Evolutionary conservation across 164 flowering plant genomes (phyloP).

Genomic region (Pachysandra terminalis): DNA sequence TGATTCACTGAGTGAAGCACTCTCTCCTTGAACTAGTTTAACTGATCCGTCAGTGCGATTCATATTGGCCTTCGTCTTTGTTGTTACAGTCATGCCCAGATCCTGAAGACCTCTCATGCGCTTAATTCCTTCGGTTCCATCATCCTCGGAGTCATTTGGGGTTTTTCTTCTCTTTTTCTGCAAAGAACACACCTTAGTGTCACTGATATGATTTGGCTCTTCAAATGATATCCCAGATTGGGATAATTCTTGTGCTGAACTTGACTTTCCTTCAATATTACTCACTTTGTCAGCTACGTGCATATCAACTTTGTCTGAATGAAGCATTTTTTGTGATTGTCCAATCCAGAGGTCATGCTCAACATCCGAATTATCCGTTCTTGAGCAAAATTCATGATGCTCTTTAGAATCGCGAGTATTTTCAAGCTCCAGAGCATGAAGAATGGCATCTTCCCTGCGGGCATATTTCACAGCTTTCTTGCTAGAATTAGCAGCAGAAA

Average conservation of each 20-base stretch:
- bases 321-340: conserved; percentile 23
- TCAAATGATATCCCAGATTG: conserved; percentile 62
- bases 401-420: conserved; percentile 35
- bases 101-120: conserved; percentile 93
- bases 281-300: conserved; percentile 28
- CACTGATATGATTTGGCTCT: conserved; percentile 37
- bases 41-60: conserved; percentile 26
- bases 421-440: conserved; percentile 86
- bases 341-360: conserved; percentile 21
- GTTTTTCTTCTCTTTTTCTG: conserved; percentile 50
- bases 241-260: conserved; percentile 52
- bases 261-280: conserved; percentile 34
- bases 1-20: conserved; percentile 24
- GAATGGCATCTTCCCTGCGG: conserved; percentile 84
- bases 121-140: conserved; percentile 67
- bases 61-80: conserved; percentile 22
- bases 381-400: conserved; percentile 18
- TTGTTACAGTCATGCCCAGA: conserved; percentile 43
- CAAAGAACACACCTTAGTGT: conserved; percentile 27
- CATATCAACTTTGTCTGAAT: conserved; percentile 28
- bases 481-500: conserved; percentile 40
- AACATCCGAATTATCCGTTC: conserved; percentile 19
- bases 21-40: conserved; percentile 31
- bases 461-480: conserved; percentile 78
- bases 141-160: conserved; percentile 91